Percentiles rank a stretch among this genome's conserved stretches.
These are phyloP conservation scores for Lactifluus pinguis DNA, from an alignment of 768 basidiomycete species.

Conservation along the genomic window DNA sequence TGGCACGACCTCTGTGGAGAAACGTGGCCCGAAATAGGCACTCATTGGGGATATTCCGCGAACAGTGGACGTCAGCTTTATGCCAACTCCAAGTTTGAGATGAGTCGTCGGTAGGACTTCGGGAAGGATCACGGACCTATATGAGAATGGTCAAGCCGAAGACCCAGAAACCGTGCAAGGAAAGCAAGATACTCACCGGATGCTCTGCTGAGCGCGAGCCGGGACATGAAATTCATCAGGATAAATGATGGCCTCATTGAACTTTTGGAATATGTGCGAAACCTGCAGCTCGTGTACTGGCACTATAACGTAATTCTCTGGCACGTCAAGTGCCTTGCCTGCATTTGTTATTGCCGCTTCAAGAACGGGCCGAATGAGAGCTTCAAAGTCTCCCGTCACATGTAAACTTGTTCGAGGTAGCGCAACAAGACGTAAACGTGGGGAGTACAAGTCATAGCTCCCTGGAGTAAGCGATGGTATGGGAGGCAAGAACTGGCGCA, in stretches of 20 bases:
- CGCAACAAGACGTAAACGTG: conserved; percentile 20
- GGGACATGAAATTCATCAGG: conserved; percentile 35
- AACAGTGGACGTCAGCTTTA: conserved; percentile 49
- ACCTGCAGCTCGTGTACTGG: conserved; percentile 51
- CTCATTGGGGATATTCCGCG: conserved; percentile 54
- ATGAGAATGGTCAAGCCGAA: not conserved
- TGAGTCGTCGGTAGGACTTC: conserved; percentile 36
- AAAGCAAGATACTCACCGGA: conserved; percentile 30
- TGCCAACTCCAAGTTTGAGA: conserved; percentile 46
- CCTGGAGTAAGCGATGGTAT: conserved; percentile 38
- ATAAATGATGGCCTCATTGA: conserved; percentile 37
- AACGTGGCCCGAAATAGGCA: conserved; percentile 47
- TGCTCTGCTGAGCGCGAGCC: conserved; percentile 43
- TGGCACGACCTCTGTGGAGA: conserved; percentile 45
- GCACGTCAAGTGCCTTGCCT: conserved; percentile 28
- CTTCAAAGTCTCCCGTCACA: conserved; percentile 45
- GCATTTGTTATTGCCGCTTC: conserved; percentile 32
- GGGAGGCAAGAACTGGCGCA: conserved; percentile 44
- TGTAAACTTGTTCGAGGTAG: conserved; percentile 36
- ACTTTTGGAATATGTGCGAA: conserved; percentile 40
- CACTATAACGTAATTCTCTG: conserved; percentile 33
- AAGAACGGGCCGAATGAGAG: conserved; percentile 33
- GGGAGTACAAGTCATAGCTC: conserved; percentile 41
- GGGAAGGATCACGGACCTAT: conserved; percentile 45
- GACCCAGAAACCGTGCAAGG: not conserved